Evolutionary conservation across 2,329 filamentous ascomycete genomes (phyloP).

Genomic region (Trichoderma aggressivum): DNA sequence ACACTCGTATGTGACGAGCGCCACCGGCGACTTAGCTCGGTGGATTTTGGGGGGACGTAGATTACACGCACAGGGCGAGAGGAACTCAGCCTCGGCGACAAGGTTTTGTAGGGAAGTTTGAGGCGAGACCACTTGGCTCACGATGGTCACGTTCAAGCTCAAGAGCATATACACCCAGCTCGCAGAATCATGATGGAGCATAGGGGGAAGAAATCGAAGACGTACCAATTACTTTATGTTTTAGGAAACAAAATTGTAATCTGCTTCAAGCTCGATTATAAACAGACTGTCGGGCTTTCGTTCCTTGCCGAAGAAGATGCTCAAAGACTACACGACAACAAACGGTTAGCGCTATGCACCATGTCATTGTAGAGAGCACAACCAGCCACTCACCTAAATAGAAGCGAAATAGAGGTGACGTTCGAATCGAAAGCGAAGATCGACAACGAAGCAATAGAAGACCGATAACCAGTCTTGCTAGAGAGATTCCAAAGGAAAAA

Average conservation of each 20-base stretch:
- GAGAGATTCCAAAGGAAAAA: conserved; percentile 33
- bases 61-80: background rate
- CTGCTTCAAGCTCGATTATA: conserved; percentile 9
- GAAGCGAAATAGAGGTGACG: conserved; percentile 20
- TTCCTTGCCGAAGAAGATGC: conserved; percentile 7
- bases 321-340: background rate
- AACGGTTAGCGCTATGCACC: background rate
- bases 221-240: conserved; percentile 9
- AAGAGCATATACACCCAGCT: background rate
- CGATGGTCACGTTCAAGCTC: background rate
- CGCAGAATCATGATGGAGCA: background rate
- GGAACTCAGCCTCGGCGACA: background rate
- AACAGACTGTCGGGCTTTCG: background rate
- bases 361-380: background rate
- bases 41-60: background rate
- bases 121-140: background rate
- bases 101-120: background rate
- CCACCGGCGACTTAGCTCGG: background rate
- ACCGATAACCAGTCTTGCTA: conserved; percentile 36
- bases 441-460: conserved; percentile 35
- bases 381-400: background rate
- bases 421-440: conserved; percentile 29
- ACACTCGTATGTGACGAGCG: background rate
- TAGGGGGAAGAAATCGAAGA: background rate
- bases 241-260: conserved; percentile 7